Evolutionary conservation across 768 basidiomycete genomes (phyloP).

Genomic region (Russula sp.): DNA sequence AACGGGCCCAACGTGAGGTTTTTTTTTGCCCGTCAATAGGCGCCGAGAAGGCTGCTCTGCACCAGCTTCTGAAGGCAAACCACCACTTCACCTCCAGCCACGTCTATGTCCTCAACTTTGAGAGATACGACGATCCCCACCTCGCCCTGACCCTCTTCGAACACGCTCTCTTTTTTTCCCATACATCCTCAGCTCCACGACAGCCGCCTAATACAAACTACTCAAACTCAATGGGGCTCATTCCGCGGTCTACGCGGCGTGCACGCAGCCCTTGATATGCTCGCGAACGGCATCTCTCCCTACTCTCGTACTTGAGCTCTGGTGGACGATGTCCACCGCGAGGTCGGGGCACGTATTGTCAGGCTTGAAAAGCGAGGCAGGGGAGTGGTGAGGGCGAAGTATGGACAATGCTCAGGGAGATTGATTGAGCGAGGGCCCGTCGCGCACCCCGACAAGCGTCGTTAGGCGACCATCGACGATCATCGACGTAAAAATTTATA

Average conservation of each 20-base stretch:
- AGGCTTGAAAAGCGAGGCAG: constrained; percentile 49
- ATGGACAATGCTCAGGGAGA: constrained; percentile 48
- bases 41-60: constrained; percentile 46
- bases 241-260: constrained; percentile 83
- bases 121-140: no score
- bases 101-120: no score
- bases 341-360: constrained; percentile 54
- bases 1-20: no score
- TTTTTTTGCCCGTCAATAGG: no score
- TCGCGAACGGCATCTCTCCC: constrained; percentile 66
- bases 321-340: constrained; percentile 61
- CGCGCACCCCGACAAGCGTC: not conserved
- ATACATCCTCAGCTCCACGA: constrained; percentile 88
- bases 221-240: no score
- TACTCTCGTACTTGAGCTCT: constrained; percentile 58
- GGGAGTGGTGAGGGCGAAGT: constrained; percentile 44
- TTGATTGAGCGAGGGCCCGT: constrained; percentile 56
- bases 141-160: no score
- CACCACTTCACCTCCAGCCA: no score
- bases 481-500: no score
- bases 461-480: not conserved
- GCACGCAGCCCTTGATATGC: constrained; percentile 76
- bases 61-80: constrained; percentile 37
- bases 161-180: constrained; percentile 76
- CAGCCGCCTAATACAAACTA: constrained; percentile 84